Base-by-base conservation (phyloP, 768 basidiomycete genomes). In the Lactifluus hygrophoroides region DNA sequence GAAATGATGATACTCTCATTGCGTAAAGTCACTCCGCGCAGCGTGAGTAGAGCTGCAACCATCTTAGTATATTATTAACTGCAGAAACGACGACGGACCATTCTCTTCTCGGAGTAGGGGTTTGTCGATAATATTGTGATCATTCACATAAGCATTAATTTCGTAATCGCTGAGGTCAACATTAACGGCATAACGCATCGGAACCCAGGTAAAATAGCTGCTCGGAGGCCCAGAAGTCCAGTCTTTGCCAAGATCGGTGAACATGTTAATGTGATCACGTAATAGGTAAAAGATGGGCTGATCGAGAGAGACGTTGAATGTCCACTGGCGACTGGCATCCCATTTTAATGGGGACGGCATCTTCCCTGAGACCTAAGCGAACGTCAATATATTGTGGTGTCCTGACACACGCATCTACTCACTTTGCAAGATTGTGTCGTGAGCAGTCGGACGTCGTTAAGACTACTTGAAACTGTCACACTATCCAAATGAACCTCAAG, bases 41-140 rank as follows among this genome's bases (percentile, higher is more conserved):
- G 61, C 23, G 77, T 83, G 32, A 96, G 70, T 57, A 96, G 71
- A n/a, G 89, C 94, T 94, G 25, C 11, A 58, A 51, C 17, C 27
- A 49, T 38, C 13, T 53, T 9, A 43, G 49, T 38, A 35, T 38
- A 54, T 48, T n/a, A 32, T 49, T 21, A 50, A 25, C 17, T 4
- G n/a, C 23, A 46, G 46, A 34, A 13, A 27, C 42, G 17, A 37
- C 62, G 71, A 55, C 66, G 13, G 35, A 93, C 93, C 85, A 69
- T 98, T 97, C 65, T 92, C 88, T n/a, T 92, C 87, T 56, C 73
- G 74, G 56, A 84, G 74, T 34, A 85, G 73, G 3, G 94, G 92
- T 60, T 88, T 89, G 74, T 96, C 92, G 50, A 98, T 89, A 67
- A 98, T 91, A 67, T 98, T 98, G 67, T 93, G 92, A 70, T 98